Evolutionary conservation across 192 early-diverging fungal species (phyloP), one percentile per base, ranked within the genome.

Genomic region (Podila clonocystis): DNA sequence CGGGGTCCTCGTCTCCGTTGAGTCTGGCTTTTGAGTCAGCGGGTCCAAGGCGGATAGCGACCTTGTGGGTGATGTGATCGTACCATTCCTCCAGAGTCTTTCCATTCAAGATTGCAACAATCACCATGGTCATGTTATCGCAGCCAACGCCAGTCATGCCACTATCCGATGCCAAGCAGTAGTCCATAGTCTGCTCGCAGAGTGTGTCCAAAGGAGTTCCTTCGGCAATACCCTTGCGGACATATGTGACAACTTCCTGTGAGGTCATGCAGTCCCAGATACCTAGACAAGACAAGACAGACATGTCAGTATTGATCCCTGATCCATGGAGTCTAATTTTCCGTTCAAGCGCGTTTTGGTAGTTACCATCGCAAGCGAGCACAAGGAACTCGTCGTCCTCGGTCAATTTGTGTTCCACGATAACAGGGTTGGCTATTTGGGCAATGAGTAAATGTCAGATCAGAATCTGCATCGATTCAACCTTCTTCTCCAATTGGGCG

Each of bases 111-210:
- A 98, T 78, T 7, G 88, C 98, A 11, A 96, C 91, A 45, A 99
- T 95, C 29, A 98, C 85, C 19, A 98, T 92, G 1, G 98, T 98
- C 98, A 99, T 99, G 85, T 99, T 99, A 85, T 99, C 98, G 85
- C 97, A 99, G 22, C 98, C 98, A 52, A 99, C 91, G 28, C 95
- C 94, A 61, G 93, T 94, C 65, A 95, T 85, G 41, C 96, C 97
- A 72, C 88, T 91, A 73, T 97, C 96, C 29, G 89, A 83, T 29
- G 97, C 97, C 67, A 99, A 87, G 72, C 98, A 98, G 62, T 88
- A 83, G 68, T 97, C 94, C 95, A 98, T 98, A 58, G 98, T 87
- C 30, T 88, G 85, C 84, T 99, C 97, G 82, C 93, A 94, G 67
- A 96, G 91, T 29, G 83, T 83, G 58, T 83, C 85, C 15, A 97